These are phyloP conservation scores for Boletus vinaceobasis DNA, from an alignment of 768 basidiomycete genomes.

Conservation along the genomic window DNA sequence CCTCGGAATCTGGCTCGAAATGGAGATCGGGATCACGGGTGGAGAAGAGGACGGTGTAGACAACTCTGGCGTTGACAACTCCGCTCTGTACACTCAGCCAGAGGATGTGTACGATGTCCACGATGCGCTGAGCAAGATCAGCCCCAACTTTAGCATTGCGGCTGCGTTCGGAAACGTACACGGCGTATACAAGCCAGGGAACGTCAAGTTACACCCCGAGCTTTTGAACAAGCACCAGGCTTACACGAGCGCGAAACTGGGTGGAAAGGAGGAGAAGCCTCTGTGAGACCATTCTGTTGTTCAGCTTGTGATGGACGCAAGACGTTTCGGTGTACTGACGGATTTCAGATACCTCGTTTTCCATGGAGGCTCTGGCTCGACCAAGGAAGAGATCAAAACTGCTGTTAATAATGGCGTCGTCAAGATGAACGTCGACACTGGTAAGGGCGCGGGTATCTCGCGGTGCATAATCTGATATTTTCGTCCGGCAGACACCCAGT, in stretches of 20 bases:
- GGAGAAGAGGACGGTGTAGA: constrained; percentile 99
- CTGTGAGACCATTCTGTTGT: constrained; percentile 50
- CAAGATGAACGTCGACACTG: constrained; percentile 99
- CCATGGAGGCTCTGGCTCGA: constrained; percentile 99
- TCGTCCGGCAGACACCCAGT: constrained; percentile 66
- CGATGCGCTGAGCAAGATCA: constrained; percentile 74
- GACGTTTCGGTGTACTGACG: neutral
- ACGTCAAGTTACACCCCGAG: constrained; percentile 90
- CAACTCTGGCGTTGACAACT: constrained; percentile 94
- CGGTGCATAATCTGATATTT: constrained; percentile 3
- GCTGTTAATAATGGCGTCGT: constrained; percentile 92
- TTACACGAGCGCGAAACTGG: constrained; percentile 66
- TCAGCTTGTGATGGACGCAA: neutral
- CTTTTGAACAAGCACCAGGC: constrained; percentile 89
- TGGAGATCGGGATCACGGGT: constrained; percentile 99
- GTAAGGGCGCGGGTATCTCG: constrained; percentile 23
- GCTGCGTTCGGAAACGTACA: constrained; percentile 99
- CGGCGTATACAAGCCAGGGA: constrained; percentile 99
- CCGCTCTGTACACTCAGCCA: constrained; percentile 93
- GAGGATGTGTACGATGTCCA: constrained; percentile 93
- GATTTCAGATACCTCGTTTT: constrained; percentile 86
- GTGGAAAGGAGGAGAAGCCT: constrained; percentile 64
- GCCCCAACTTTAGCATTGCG: constrained; percentile 95
- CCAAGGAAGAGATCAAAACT: constrained; percentile 90
- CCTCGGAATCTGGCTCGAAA: constrained; percentile 95